Conservation (phyloP, 768 basidiomycete genomes). For the Fistulinella prunicolor region DNA sequence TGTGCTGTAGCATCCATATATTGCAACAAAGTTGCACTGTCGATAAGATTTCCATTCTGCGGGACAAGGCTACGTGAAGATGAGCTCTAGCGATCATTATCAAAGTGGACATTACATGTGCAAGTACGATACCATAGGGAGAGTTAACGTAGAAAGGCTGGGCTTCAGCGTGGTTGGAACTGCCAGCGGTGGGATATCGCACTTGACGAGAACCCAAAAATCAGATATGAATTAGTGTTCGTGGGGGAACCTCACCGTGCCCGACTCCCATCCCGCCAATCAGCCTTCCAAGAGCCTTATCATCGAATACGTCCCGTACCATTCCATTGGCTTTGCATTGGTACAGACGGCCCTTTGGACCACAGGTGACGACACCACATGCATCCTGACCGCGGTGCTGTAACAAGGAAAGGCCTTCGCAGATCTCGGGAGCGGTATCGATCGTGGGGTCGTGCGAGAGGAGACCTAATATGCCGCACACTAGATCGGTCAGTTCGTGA, state of each 20-base stretch:
- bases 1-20: conserved; percentile 97
- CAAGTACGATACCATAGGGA: conserved; percentile 98
- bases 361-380: conserved; percentile 95
- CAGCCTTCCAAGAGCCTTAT: conserved; percentile 67
- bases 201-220: conserved; percentile 47
- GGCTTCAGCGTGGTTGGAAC: conserved; percentile 94
- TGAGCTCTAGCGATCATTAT: not conserved
- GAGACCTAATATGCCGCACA: conserved; percentile 94
- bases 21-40: conserved; percentile 80
- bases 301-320: conserved; percentile 96
- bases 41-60: conserved; percentile 98
- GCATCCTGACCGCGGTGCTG: conserved; percentile 99
- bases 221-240: conserved; percentile 4
- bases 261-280: conserved; percentile 97
- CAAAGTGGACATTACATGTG: conserved; percentile 64
- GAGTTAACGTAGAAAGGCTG: conserved; percentile 99
- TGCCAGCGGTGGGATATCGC: conserved; percentile 96
- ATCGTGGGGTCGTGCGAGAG: conserved; percentile 73
- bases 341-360: conserved; percentile 90
- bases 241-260: conserved; percentile 61
- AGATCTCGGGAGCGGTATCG: conserved; percentile 84
- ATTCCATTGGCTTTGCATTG: conserved; percentile 99
- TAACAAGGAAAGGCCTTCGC: conserved; percentile 90
- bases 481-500: conserved; percentile 27
- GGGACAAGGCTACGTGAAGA: conserved; percentile 3